Evolutionary conservation across 768 basidiomycete genomes (phyloP).

Genomic region (Termitomyces sp.): DNA sequence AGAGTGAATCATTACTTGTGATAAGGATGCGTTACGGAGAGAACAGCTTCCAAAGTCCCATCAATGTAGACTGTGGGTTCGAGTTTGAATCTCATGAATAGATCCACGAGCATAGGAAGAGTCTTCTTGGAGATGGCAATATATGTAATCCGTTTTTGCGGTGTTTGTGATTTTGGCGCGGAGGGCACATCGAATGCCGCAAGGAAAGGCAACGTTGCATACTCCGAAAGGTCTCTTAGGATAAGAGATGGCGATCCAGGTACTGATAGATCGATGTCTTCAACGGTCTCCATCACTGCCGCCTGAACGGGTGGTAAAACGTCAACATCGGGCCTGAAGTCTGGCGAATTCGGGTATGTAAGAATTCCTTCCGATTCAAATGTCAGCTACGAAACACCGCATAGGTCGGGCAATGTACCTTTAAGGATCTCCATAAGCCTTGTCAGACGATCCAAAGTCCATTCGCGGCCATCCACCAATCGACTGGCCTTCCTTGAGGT

Average conservation of each 20-base stretch:
- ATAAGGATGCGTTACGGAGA: slow-evolving; percentile 49
- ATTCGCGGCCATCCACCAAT: slow-evolving; percentile 47
- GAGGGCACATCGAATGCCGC: slow-evolving; percentile 62
- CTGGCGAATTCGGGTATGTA: slow-evolving; percentile 78
- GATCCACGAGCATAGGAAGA: slow-evolving; percentile 80
- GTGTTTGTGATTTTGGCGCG: slow-evolving; percentile 33
- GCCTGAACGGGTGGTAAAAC: slow-evolving; percentile 73
- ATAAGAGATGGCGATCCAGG: slow-evolving; percentile 65
- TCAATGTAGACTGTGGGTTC: slow-evolving; percentile 62
- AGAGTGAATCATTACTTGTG: neutral
- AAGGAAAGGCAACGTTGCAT: slow-evolving; percentile 80
- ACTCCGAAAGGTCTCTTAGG: slow-evolving; percentile 82
- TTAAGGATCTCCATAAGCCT: slow-evolving; percentile 77
- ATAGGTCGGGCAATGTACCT: slow-evolving; percentile 30
- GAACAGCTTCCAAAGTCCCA: slow-evolving; percentile 79
- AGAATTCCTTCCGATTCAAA: slow-evolving; percentile 46
- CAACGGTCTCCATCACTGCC: slow-evolving; percentile 67
- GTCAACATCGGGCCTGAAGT: slow-evolving; percentile 88
- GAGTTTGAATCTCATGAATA: slow-evolving; percentile 66
- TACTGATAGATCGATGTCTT: slow-evolving; percentile 58
- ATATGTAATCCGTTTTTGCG: slow-evolving; percentile 74
- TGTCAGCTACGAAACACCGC: neutral
- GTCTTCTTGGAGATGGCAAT: slow-evolving; percentile 84
- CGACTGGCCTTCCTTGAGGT: slow-evolving; percentile 49
- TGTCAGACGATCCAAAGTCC: slow-evolving; percentile 58